Conservation (phyloP, 257 asterid genomes). For the Gynochthodes officinalis region DNA sequence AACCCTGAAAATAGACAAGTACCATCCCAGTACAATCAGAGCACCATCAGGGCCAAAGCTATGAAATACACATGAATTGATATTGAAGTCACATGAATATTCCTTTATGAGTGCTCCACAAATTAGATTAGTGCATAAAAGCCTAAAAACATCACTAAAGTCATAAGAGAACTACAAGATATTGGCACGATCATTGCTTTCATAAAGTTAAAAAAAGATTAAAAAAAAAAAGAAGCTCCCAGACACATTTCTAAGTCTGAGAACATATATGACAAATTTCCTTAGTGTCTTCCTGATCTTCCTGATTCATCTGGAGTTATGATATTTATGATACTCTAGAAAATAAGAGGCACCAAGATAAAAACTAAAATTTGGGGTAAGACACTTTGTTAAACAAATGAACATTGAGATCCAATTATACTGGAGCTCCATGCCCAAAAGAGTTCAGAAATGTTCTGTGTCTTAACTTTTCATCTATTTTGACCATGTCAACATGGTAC, state of each 20-base stretch:
- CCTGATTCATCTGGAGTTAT: not conserved
- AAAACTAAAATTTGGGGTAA: not conserved
- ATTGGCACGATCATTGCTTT: not conserved
- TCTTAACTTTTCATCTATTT: not conserved
- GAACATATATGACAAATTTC: not conserved
- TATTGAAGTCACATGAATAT: not conserved
- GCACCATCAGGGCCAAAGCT: constrained; percentile 1
- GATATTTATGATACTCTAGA: not conserved
- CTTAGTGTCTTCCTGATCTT: not conserved
- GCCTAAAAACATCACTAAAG: not conserved
- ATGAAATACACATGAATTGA: constrained; percentile 9
- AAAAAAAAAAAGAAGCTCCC: not conserved
- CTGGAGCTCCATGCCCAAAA: not conserved
- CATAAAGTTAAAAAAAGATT: not conserved
- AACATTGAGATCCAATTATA: not conserved
- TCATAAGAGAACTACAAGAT: not conserved
- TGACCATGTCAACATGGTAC: not conserved
- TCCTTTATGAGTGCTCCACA: not conserved
- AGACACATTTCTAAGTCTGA: not conserved
- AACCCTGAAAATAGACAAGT: constrained; percentile 53
- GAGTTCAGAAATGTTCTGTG: not conserved
- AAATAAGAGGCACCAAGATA: not conserved
- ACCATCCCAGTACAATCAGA: constrained; percentile 2
- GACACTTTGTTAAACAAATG: not conserved
- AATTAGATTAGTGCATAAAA: not conserved